These are phyloP conservation scores for Fusarium longipes DNA, from an alignment of 2,329 filamentous ascomycete genomes.

Conservation along the genomic window DNA sequence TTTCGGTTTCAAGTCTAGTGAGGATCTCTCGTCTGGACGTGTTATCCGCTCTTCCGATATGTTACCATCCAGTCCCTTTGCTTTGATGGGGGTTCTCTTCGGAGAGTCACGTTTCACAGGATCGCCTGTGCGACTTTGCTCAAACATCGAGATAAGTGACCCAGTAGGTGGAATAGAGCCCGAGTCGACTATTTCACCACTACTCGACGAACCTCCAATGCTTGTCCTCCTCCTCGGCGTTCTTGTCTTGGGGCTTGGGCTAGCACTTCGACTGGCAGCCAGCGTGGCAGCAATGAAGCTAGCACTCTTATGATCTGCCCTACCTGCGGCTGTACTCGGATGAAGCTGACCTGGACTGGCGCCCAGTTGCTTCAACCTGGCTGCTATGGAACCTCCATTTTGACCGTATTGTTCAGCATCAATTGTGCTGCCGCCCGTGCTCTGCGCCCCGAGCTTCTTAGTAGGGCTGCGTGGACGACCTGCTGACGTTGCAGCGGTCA, in stretches of 20 bases:
- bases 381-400: conserved; percentile 37
- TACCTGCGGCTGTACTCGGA: conserved; percentile 22
- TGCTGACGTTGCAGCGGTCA: conserved; percentile 58
- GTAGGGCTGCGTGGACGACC: conserved; percentile 48
- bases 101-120: conserved; percentile 51
- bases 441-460: conserved; percentile 51
- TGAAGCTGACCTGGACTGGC: conserved; percentile 37
- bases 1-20: conserved; percentile 45
- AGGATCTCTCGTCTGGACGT: conserved; percentile 2
- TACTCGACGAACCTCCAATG: conserved; percentile 44
- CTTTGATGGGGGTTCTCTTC: conserved; percentile 32
- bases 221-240: conserved; percentile 49
- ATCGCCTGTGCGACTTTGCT: conserved; percentile 58
- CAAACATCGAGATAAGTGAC: conserved; percentile 76
- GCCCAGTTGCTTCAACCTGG: conserved; percentile 44
- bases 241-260: conserved; percentile 49
- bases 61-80: conserved; percentile 18
- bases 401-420: conserved; percentile 36
- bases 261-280: conserved; percentile 64
- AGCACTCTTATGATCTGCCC: conserved; percentile 61
- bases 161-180: conserved; percentile 70
- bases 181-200: conserved; percentile 57
- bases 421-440: conserved; percentile 52
- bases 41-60: conserved; percentile 25
- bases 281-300: conserved; percentile 69